These are phyloP conservation scores for Suillus bovinus DNA, from an alignment of 768 basidiomycete species.

Conservation along the genomic window DNA sequence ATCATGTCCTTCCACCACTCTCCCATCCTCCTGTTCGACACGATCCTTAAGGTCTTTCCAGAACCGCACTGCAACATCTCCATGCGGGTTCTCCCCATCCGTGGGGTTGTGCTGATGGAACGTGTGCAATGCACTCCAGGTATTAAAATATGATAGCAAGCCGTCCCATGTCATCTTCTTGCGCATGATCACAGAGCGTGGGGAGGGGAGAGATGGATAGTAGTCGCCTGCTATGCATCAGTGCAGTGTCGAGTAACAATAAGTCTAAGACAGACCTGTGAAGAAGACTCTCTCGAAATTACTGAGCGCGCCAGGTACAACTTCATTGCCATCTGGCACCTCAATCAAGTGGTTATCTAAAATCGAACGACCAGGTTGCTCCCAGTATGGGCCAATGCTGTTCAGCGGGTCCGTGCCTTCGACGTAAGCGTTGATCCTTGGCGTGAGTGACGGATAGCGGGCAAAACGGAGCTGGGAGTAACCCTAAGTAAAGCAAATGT, in stretches of 20 bases:
- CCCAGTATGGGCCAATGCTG: conserved; percentile 70
- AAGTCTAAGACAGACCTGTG: conserved; percentile 41
- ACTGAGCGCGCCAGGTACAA: conserved; percentile 37
- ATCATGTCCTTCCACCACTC: conserved; percentile 23
- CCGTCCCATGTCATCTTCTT: conserved; percentile 65
- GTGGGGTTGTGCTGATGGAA: conserved; percentile 64
- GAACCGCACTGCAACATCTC: conserved; percentile 66
- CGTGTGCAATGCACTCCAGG: conserved; percentile 68
- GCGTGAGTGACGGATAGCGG: conserved; percentile 52
- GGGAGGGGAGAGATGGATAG: conserved; percentile 37
- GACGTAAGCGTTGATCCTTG: conserved; percentile 60
- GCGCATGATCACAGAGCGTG: conserved; percentile 49
- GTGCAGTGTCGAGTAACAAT: not conserved
- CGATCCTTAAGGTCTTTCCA: conserved; percentile 53
- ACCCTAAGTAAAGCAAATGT: conserved; percentile 31
- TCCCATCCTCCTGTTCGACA: conserved; percentile 25
- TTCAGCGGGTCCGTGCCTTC: conserved; percentile 52
- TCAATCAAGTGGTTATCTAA: conserved; percentile 68
- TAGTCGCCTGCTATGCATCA: conserved; percentile 37
- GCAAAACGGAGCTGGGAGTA: conserved; percentile 75
- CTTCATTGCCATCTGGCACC: conserved; percentile 53
- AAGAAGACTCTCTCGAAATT: conserved; percentile 58
- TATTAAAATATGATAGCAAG: conserved; percentile 66
- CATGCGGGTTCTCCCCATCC: conserved; percentile 48
- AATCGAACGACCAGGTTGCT: conserved; percentile 74